Evolutionary conservation across 192 early-diverging fungal genomes (phyloP), one percentile per base, ranked within the genome.

Genomic region (Coemansia sp.): DNA sequence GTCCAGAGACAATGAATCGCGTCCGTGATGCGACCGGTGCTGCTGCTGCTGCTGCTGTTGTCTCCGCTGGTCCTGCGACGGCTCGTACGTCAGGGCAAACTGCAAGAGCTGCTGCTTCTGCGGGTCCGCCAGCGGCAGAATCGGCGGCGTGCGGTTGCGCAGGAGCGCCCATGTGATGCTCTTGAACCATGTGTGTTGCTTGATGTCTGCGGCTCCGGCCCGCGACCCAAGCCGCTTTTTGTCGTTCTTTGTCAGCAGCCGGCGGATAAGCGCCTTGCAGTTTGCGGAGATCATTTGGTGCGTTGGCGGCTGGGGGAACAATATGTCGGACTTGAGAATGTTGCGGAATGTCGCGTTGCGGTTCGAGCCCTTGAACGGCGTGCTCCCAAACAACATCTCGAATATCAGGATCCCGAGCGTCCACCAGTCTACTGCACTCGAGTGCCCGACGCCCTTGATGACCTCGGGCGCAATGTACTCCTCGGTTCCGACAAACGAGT

Each of bases 401-500:
- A 95, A 99, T 30, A 97, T 92, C 28, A 99, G 84, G 28, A 99
- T 94, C 13, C 97, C 97, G 16, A 99, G 72, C 13, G 96, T 98
- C 97, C 97, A 99, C 95, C 96, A 99, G 83, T 99, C 97, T 12
- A 99, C 93, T 1, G 90, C 86, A 68, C 88, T 91, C 6, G 95
- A 95, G 82, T 99, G 95, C 15, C 96, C 95, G 48, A 86, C 84
- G 42, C 95, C 96, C 59, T 91, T 92, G 83, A 99, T 98, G 20
- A 99, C 94, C 76, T 99, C 97, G 40, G 97, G 97, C 21, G 97
- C 94, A 89, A 99, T 97, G 74, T 98, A 98, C 82, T 98, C 96
- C 77, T 98, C 96, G 3, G 97, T 99, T 8, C 97, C 97, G 18
- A 98, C 95, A 87, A 99, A 99, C 57, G 93, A 95, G 79, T 99